Percentiles rank a stretch among this genome's conserved stretches.
These are phyloP conservation scores for Claviceps spartinae DNA, from an alignment of 2,329 filamentous ascomycete genomes.

Conservation along the genomic window DNA sequence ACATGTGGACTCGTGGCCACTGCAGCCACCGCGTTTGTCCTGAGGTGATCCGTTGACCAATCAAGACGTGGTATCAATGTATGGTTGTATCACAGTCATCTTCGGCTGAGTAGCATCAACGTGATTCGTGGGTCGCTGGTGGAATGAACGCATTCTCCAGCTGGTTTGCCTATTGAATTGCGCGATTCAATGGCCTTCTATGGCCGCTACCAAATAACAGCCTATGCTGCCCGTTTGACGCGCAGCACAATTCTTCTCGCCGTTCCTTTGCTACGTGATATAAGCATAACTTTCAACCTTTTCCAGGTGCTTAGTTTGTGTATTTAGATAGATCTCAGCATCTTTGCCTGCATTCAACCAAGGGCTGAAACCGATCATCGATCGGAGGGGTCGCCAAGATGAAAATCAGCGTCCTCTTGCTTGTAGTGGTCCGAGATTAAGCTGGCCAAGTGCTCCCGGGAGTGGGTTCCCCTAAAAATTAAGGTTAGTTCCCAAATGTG, in stretches of 20 bases:
- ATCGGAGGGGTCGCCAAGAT: constrained; percentile 28
- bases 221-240: constrained; percentile 6
- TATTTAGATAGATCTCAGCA: not conserved
- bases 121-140: not conserved
- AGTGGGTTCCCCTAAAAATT: constrained; percentile 46
- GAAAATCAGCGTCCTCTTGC: constrained; percentile 53
- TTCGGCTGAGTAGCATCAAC: not conserved
- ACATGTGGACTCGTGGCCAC: not conserved
- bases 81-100: too few relatives aligned
- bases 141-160: not conserved
- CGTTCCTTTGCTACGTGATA: not conserved
- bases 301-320: not conserved
- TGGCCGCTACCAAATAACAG: not conserved
- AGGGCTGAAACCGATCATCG: constrained; percentile 3
- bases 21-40: not conserved
- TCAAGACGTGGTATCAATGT: not conserved
- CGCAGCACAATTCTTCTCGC: not conserved
- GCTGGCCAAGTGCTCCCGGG: constrained; percentile 57
- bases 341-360: not conserved
- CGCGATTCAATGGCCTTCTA: not conserved
- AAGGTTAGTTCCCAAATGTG: not conserved
- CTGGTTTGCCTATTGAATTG: not conserved
- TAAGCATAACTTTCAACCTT: not conserved
- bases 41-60: not conserved
- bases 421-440: constrained; percentile 67